Percentiles rank a stretch among this genome's conserved stretches.
Evolutionary conservation across 306 rosid genomes (phyloP).

Genomic region (Trifolium subterraneum): DNA sequence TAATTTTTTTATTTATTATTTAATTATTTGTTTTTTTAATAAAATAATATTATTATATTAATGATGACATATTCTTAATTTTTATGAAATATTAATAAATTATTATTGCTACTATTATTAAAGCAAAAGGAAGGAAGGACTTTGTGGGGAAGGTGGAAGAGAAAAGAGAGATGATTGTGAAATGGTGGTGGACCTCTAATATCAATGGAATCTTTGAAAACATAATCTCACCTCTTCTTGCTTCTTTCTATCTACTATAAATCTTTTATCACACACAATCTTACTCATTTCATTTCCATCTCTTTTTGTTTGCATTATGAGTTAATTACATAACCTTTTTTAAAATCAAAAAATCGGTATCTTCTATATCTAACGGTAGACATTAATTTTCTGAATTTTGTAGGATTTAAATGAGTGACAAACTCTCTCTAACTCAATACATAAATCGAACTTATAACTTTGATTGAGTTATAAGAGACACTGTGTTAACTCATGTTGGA

Average conservation of each 20-base stretch:
- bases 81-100: slow-evolving; percentile 6
- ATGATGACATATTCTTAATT: slow-evolving; percentile 32
- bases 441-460: too few relatives aligned
- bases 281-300: slow-evolving; percentile 24
- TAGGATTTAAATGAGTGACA: too few relatives aligned
- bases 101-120: slow-evolving; percentile 36
- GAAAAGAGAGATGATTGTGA: slow-evolving; percentile 51
- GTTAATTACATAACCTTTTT: neutral
- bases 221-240: slow-evolving; percentile 26
- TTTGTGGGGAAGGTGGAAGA: slow-evolving; percentile 52
- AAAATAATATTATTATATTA: neutral
- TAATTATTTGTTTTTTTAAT: neutral
- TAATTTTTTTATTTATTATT: neutral
- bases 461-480: too few relatives aligned
- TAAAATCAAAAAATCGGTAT: too few relatives aligned
- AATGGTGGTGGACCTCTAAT: slow-evolving; percentile 75
- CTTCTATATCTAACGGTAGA: fast-evolving
- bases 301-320: neutral
- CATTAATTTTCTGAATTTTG: too few relatives aligned
- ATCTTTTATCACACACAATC: slow-evolving; percentile 23
- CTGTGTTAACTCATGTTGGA: too few relatives aligned
- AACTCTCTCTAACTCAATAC: too few relatives aligned
- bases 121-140: slow-evolving; percentile 51
- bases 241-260: slow-evolving; percentile 11
- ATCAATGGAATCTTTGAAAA: slow-evolving; percentile 83